Evolutionary conservation across 352 stramenopile genomes (phyloP), one percentile per base, ranked within the genome.

Genomic region (Globisporangium radiosum): DNA sequence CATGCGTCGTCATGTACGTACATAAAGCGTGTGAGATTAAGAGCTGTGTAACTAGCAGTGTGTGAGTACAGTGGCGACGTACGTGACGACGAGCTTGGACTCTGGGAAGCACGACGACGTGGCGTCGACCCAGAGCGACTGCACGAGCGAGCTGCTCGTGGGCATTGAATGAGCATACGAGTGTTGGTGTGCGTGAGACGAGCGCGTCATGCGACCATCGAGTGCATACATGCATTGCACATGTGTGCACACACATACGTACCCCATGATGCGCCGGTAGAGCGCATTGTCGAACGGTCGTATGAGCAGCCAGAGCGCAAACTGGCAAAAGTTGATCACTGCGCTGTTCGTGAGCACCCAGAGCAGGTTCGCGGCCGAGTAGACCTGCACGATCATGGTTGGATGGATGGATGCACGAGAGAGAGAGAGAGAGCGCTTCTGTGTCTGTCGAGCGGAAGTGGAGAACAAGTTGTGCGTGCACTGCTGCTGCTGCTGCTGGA

Each of bases 71-170:
- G 11, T 40, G 7, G 1, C 11, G n/a, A 87, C 78, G 51, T 73
- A 91, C 57, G 82, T 95, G 56, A 97, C 59, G 38, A 75, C 75
- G 42, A 98, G 79, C 62, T 81, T 82, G 37, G 80, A 92, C 58
- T 85, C 72, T 0, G 92, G 92, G 56, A 97, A 87, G 51, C 90
- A 83, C 3, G 90, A 78, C 11, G 86, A 84, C 25, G 92, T 78
- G 7, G 94, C 85, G 53, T 97, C 89, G 3, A 98, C 72, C 80
- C 91, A 97, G 14, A 88, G 74, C 42, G 83, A 62, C 75, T 86
- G 80, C 37, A 76, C 77, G 58, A 73, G 72, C 45, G 69, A 85
- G 11, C 70, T 90, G 53, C 10, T 55, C 37, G 7, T n/a, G 50
- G 1, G 50, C 44, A 59, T 11, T 17, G 8, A 25, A 11, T 7